A percentile compares a stretch with the other conserved stretches of the same genome.
These are phyloP conservation scores for Parathielavia appendiculata DNA, from an alignment of 495 filamentous ascomycete species.

Conservation along the genomic window DNA sequence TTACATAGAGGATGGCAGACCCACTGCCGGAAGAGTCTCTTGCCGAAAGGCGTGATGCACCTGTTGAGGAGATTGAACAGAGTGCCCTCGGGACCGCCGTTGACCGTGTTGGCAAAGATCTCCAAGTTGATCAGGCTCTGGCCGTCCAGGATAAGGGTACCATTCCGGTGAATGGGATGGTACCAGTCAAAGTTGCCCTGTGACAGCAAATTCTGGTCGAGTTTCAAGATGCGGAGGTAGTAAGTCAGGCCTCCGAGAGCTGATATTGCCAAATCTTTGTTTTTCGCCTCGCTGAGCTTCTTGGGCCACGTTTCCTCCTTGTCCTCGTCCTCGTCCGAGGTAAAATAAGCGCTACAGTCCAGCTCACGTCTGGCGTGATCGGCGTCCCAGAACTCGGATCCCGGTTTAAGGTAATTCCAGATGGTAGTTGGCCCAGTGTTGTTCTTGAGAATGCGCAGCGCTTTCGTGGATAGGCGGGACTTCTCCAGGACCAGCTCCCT, in stretches of 20 bases:
- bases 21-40: slow-evolving; percentile 95
- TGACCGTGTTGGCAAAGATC: slow-evolving; percentile 89
- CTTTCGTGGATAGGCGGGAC: slow-evolving; percentile 72
- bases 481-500: slow-evolving; percentile 91
- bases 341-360: slow-evolving; percentile 76
- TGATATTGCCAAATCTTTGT: slow-evolving; percentile 84
- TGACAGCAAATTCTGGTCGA: slow-evolving; percentile 81
- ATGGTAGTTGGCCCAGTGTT: slow-evolving; percentile 89
- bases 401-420: slow-evolving; percentile 88
- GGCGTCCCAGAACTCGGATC: slow-evolving; percentile 87
- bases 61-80: slow-evolving; percentile 86
- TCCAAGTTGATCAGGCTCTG: slow-evolving; percentile 97
- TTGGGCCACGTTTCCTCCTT: slow-evolving; percentile 70
- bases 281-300: slow-evolving; percentile 62
- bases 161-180: slow-evolving; percentile 87
- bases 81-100: slow-evolving; percentile 78
- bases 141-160: slow-evolving; percentile 89
- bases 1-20: slow-evolving; percentile 93
- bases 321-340: slow-evolving; percentile 55
- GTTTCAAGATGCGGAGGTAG: slow-evolving; percentile 82
- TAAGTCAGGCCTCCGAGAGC: slow-evolving; percentile 85
- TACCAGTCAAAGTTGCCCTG: slow-evolving; percentile 91
- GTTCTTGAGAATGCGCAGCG: slow-evolving; percentile 91
- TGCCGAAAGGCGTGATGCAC: slow-evolving; percentile 95
- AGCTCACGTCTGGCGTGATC: slow-evolving; percentile 78